Conservation (phyloP, 2,329 filamentous ascomycete genomes). For the Pseudocercospora cruenta region DNA sequence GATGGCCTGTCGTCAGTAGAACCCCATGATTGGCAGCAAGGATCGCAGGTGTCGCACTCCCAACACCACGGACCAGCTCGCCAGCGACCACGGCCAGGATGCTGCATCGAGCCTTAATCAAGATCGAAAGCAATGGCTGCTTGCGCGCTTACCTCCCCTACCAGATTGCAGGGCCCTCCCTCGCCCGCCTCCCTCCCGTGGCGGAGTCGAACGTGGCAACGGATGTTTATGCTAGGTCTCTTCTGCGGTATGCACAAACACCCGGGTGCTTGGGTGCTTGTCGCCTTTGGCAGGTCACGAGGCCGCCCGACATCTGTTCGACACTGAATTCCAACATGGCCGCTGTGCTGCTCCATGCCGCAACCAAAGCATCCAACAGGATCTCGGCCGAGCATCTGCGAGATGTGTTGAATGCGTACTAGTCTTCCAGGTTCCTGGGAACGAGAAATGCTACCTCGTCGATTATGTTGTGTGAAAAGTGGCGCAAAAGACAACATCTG, state of each 20-base stretch:
- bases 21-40: slow-evolving; percentile 24
- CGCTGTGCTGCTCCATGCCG: slow-evolving; percentile 23
- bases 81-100: slow-evolving; percentile 13
- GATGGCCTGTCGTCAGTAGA: slow-evolving; percentile 13
- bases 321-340: slow-evolving; percentile 21
- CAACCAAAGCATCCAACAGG: slow-evolving; percentile 23
- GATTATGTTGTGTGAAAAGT: slow-evolving; percentile 28
- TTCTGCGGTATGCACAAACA: not conserved
- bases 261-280: not conserved
- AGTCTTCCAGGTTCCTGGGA: slow-evolving; percentile 25
- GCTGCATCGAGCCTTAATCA: slow-evolving; percentile 24
- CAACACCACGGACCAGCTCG: slow-evolving; percentile 22
- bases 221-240: slow-evolving; percentile 8
- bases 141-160: slow-evolving; percentile 13
- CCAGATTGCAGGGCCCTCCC: not conserved
- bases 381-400: slow-evolving; percentile 33
- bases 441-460: slow-evolving; percentile 28
- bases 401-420: slow-evolving; percentile 25
- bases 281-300: slow-evolving; percentile 13
- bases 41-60: slow-evolving; percentile 24
- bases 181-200: slow-evolving; percentile 10
- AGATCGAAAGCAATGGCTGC: slow-evolving; percentile 21
- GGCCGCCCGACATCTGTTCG: slow-evolving; percentile 11
- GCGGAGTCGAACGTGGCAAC: slow-evolving; percentile 23
- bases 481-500: slow-evolving; percentile 26